phyloP scores from a whole-genome alignment of 495 filamentous ascomycete genomes.

The Penicillium ochrochloron region DNA sequence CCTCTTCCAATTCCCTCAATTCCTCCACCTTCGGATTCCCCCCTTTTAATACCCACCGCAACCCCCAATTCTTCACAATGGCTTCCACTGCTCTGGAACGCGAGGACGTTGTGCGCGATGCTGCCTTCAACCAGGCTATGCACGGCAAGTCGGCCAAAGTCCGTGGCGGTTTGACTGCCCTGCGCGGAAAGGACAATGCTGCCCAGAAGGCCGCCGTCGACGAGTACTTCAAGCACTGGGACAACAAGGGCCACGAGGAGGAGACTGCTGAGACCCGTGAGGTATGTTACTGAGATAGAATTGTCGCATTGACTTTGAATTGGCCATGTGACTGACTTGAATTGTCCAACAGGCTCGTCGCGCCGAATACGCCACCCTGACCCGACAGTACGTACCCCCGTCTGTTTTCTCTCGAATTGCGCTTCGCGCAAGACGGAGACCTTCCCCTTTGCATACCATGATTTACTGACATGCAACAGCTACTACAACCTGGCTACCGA shows the following conservation, averaged over 20 bases:
- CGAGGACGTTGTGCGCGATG: slow-evolving; percentile 89
- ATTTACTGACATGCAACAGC: slow-evolving; percentile 45
- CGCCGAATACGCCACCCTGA: slow-evolving; percentile 92
- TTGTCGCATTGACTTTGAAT: background rate
- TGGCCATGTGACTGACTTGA: slow-evolving; percentile 2
- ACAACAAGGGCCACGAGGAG: slow-evolving; percentile 78
- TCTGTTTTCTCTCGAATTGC: background rate
- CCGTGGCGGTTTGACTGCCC: slow-evolving; percentile 75
- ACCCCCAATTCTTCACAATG: slow-evolving; percentile 56
- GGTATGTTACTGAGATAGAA: slow-evolving; percentile 45
- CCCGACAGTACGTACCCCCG: slow-evolving; percentile 74
- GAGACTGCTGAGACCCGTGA: slow-evolving; percentile 85
- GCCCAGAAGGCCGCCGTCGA: slow-evolving; percentile 90
- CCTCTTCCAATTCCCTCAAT: slow-evolving; percentile 16
- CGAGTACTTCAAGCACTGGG: slow-evolving; percentile 99
- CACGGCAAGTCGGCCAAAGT: slow-evolving; percentile 82
- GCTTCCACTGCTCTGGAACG: slow-evolving; percentile 74
- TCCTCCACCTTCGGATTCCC: slow-evolving; percentile 21
- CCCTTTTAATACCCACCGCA: slow-evolving; percentile 31
- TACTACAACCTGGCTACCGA: slow-evolving; percentile 99
- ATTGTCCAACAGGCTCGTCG: slow-evolving; percentile 65
- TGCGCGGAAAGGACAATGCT: slow-evolving; percentile 79
- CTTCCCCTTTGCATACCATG: background rate
- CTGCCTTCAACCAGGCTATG: slow-evolving; percentile 87
- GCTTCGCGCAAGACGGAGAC: background rate